Percentiles rank a stretch among this genome's conserved stretches.
Conservation (phyloP, 106 monocot species). For the Apostasia ramifera region DNA sequence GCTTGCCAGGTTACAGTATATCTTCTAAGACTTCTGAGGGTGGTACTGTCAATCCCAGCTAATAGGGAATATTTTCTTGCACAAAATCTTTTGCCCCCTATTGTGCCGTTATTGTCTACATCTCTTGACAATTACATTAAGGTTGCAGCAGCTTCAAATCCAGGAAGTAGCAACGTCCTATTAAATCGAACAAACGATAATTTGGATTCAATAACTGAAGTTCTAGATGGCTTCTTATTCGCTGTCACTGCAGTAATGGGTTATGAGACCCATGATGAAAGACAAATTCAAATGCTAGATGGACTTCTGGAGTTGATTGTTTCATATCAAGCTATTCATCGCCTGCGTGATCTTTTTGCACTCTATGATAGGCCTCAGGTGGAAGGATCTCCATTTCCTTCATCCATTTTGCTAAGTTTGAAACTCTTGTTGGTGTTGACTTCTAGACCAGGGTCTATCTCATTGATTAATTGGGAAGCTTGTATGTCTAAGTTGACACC, state of each 20-base stretch:
- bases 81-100: slow-evolving; percentile 93
- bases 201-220: slow-evolving; percentile 67
- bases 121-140: slow-evolving; percentile 97
- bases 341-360: slow-evolving; percentile 84
- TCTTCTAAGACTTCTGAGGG: slow-evolving; percentile 60
- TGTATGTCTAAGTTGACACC: slow-evolving; percentile 24
- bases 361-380: slow-evolving; percentile 91
- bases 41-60: slow-evolving; percentile 59
- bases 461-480: slow-evolving; percentile 75
- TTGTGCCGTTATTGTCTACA: slow-evolving; percentile 83
- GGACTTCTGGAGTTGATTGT: slow-evolving; percentile 79
- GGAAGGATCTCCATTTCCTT: slow-evolving; percentile 94
- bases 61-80: slow-evolving; percentile 88
- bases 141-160: slow-evolving; percentile 74
- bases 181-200: slow-evolving; percentile 52
- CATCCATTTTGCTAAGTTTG: slow-evolving; percentile 79
- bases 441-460: slow-evolving; percentile 48
- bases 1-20: slow-evolving; percentile 80
- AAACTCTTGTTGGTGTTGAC: slow-evolving; percentile 80
- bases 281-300: slow-evolving; percentile 79
- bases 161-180: slow-evolving; percentile 34
- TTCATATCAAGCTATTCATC: slow-evolving; percentile 88
- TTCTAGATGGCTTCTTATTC: slow-evolving; percentile 80
- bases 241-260: slow-evolving; percentile 64
- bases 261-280: slow-evolving; percentile 51